A percentile compares a stretch with the other conserved stretches of the same genome.
These are phyloP conservation scores for Strobilomyces confusus DNA, from an alignment of 768 basidiomycete species.

Conservation along the genomic window DNA sequence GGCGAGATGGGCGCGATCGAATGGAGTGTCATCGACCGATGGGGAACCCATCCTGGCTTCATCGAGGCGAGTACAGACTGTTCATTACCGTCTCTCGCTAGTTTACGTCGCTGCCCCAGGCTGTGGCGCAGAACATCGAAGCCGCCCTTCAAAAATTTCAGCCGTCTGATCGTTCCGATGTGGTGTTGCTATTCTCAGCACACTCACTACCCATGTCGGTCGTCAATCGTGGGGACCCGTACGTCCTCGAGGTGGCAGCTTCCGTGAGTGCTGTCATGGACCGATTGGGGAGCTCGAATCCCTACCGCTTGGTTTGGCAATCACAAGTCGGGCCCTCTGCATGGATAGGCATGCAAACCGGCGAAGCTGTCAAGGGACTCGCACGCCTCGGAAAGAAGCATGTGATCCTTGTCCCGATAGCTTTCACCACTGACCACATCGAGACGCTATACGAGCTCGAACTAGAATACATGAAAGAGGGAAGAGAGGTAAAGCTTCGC, in stretches of 20 bases:
- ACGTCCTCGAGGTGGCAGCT: constrained; percentile 91
- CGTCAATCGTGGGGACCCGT: constrained; percentile 98
- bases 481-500: constrained; percentile 62
- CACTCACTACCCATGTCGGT: constrained; percentile 98
- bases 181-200: constrained; percentile 90
- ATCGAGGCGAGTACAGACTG: constrained; percentile 70
- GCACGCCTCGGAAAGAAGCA: constrained; percentile 73
- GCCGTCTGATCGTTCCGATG: constrained; percentile 61
- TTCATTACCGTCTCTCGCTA: neutral
- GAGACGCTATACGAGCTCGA: constrained; percentile 98
- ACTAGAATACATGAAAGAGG: constrained; percentile 89
- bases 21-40: constrained; percentile 98
- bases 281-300: constrained; percentile 71
- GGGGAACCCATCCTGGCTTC: constrained; percentile 94
- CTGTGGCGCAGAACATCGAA: constrained; percentile 86
- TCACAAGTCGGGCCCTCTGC: constrained; percentile 95
- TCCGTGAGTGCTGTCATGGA: constrained; percentile 94
- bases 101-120: constrained; percentile 42
- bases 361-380: constrained; percentile 84
- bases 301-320: constrained; percentile 96
- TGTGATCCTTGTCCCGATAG: constrained; percentile 86
- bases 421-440: constrained; percentile 98
- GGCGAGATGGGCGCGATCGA: constrained; percentile 67
- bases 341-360: constrained; percentile 98
- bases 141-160: constrained; percentile 78